phyloP scores from a whole-genome alignment of 306 rosid genomes.

The Heteromeles arbutifolia region DNA sequence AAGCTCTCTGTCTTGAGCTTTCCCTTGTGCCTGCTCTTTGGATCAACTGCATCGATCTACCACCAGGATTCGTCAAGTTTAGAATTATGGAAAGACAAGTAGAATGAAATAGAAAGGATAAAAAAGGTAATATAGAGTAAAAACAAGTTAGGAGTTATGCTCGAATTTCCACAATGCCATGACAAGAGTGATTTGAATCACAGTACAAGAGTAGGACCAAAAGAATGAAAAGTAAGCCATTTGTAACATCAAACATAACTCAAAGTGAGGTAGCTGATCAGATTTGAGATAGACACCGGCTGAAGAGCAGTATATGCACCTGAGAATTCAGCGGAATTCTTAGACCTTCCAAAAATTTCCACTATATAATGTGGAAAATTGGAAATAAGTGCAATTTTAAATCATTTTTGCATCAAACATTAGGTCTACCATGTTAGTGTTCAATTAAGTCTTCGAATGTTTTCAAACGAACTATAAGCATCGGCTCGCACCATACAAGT shows the following conservation, averaged over 20 bases:
- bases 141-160: not conserved
- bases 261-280: slow-evolving; percentile 75
- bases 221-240: not conserved
- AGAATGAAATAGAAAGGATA: not conserved
- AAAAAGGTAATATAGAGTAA: not conserved
- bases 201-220: not conserved
- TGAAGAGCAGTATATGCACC: slow-evolving; percentile 97
- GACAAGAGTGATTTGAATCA: not conserved
- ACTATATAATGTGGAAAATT: not conserved
- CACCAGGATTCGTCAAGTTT: slow-evolving; percentile 15
- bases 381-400: not conserved
- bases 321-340: slow-evolving; percentile 24
- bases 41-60: slow-evolving; percentile 86
- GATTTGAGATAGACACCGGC: slow-evolving; percentile 97
- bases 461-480: not conserved
- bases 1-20: slow-evolving; percentile 95
- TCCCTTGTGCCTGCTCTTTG: slow-evolving; percentile 99
- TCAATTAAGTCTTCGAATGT: not conserved
- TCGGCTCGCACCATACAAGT: no score
- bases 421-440: not conserved
- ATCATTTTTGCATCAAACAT: not conserved
- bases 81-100: not conserved
- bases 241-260: slow-evolving; percentile 52
- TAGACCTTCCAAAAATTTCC: not conserved
- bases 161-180: not conserved